Percentiles rank a stretch among this genome's conserved stretches.
Evolutionary conservation across 78 protist genomes (phyloP).

Genomic region (Pigoraptor vietnamica): DNA sequence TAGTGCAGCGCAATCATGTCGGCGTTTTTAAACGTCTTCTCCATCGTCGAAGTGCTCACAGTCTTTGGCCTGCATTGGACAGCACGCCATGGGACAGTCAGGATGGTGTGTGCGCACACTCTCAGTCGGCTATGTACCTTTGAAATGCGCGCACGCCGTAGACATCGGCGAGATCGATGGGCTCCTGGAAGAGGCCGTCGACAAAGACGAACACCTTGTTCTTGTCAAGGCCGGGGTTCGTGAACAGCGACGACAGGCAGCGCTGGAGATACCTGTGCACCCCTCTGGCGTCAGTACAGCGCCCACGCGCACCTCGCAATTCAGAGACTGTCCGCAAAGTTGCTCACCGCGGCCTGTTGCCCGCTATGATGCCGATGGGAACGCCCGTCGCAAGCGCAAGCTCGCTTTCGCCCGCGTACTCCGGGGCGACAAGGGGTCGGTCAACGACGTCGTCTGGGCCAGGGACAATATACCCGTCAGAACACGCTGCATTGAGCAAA

Average conservation of each 20-base stretch:
- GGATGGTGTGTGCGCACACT: too few species aligned
- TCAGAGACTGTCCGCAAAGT: too few species aligned
- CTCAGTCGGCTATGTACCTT: too few species aligned
- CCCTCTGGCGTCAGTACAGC: too few species aligned
- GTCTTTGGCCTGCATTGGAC: too few species aligned
- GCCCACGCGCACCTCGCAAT: too few species aligned
- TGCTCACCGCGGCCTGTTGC: background rate
- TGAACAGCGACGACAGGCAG: background rate
- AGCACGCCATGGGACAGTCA: too few species aligned
- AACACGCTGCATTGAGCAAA: too few species aligned
- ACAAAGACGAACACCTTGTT: slow-evolving; percentile 2
- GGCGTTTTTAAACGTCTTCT: background rate
- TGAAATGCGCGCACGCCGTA: background rate
- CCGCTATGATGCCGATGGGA: background rate
- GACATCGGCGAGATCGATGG: background rate
- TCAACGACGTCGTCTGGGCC: too few species aligned
- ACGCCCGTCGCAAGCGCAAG: background rate
- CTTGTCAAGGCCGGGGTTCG: background rate
- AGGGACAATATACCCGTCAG: too few species aligned
- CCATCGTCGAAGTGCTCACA: background rate
- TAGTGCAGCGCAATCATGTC: background rate
- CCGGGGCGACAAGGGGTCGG: background rate
- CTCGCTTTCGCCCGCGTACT: background rate
- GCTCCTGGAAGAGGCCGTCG: slow-evolving; percentile 4
- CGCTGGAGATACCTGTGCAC: background rate